Evolutionary conservation across 768 basidiomycete species (phyloP).

Genomic region (Leccinum arenicola): DNA sequence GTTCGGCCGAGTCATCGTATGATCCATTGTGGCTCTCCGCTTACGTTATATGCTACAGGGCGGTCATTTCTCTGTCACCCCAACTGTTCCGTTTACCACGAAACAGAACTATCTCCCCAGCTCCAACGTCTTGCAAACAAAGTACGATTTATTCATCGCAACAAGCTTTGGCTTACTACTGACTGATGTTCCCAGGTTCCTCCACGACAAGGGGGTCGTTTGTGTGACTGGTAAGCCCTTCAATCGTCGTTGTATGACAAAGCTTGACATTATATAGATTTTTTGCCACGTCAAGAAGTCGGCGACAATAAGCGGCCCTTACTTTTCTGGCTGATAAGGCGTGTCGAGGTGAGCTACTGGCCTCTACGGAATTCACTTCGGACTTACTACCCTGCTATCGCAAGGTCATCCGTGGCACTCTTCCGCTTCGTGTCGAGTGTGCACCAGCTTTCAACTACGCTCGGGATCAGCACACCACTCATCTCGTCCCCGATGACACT

Average conservation of each 20-base stretch:
- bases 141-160: constrained; percentile 33
- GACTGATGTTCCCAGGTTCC: constrained; percentile 45
- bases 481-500: constrained; percentile 49
- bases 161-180: background rate
- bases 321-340: constrained; percentile 81
- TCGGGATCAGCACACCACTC: constrained; percentile 65
- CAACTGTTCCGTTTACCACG: constrained; percentile 61
- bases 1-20: constrained; percentile 19
- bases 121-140: constrained; percentile 85
- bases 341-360: constrained; percentile 55
- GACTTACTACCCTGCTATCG: background rate
- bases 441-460: constrained; percentile 98
- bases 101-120: constrained; percentile 84
- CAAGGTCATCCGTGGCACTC: constrained; percentile 76
- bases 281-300: constrained; percentile 61
- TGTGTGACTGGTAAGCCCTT: constrained; percentile 63
- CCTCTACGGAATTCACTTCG: background rate
- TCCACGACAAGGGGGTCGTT: constrained; percentile 85
- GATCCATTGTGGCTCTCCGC: background rate
- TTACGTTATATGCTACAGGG: constrained; percentile 44
- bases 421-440: constrained; percentile 83
- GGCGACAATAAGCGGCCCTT: constrained; percentile 53
- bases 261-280: constrained; percentile 48
- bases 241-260: background rate
- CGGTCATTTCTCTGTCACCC: constrained; percentile 89